Conservation (phyloP, 2,329 filamentous ascomycete genomes). For the Thielaviopsis cerberus region DNA sequence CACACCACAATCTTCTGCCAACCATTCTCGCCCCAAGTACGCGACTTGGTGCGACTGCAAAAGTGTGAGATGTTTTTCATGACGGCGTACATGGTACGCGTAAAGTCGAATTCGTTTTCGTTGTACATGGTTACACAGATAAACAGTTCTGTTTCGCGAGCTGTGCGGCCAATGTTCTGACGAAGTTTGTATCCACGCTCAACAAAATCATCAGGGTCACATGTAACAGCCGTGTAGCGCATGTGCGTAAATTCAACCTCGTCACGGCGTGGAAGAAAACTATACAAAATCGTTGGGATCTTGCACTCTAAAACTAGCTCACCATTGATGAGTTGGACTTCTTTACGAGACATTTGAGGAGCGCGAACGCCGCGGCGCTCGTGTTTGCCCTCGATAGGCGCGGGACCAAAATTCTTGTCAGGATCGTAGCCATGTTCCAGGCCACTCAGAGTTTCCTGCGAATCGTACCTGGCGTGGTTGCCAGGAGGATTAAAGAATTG, state of each 20-base stretch:
- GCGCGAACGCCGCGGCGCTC: slow-evolving; percentile 70
- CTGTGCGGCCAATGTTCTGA: slow-evolving; percentile 68
- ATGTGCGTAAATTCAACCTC: slow-evolving; percentile 96
- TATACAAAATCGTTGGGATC: slow-evolving; percentile 95
- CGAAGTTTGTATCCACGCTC: slow-evolving; percentile 77
- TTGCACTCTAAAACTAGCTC: slow-evolving; percentile 97
- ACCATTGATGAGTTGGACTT: slow-evolving; percentile 90
- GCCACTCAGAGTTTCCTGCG: slow-evolving; percentile 37
- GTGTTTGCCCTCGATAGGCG: slow-evolving; percentile 53
- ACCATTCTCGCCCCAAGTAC: slow-evolving; percentile 89
- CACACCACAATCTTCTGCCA: slow-evolving; percentile 99
- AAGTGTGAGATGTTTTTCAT: slow-evolving; percentile 98
- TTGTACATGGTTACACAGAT: slow-evolving; percentile 99
- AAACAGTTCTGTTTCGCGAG: slow-evolving; percentile 82
- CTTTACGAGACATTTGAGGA: slow-evolving; percentile 78
- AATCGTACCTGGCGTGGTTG: slow-evolving; percentile 35
- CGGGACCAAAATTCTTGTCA: slow-evolving; percentile 14
- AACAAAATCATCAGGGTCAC: slow-evolving; percentile 86
- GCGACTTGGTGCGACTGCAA: slow-evolving; percentile 75
- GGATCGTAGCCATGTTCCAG: slow-evolving; percentile 18
- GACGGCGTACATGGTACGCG: slow-evolving; percentile 92
- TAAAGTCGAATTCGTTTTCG: slow-evolving; percentile 91
- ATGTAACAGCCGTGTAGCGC: slow-evolving; percentile 97
- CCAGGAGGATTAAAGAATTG: slow-evolving; percentile 4
- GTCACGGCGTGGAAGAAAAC: slow-evolving; percentile 80